Evolutionary conservation across 2,329 filamentous ascomycete species (phyloP), one percentile per base, ranked within the genome.

Genomic region (Erysiphe pulchra): DNA sequence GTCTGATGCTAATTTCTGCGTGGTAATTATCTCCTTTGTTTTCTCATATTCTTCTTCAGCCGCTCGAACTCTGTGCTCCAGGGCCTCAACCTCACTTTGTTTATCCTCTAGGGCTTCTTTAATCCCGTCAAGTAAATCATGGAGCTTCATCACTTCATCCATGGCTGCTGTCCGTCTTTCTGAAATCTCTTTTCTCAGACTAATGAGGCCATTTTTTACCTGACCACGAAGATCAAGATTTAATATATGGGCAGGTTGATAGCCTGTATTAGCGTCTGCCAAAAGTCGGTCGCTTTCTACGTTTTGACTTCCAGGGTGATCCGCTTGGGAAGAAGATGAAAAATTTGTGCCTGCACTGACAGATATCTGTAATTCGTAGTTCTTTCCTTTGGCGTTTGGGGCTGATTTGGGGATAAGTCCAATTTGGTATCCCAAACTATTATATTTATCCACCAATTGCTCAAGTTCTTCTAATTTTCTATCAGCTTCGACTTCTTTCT

Each of bases 31-130:
- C 67, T 94, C 90, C 57, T 87, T 87, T 17, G 84, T 86, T 62
- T 83, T 85, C 57, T 94, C 85, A 58, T 93, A 92, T 59, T 94
- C 86, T 56, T 92, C 83, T 59, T 92, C 81, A 0, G 87, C 86
- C 16, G 82, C 82, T 32, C 82, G 75, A 41, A 92, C 81, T 39
- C 81, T 75, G 61, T 95, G 87, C 53, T 87, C 81, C 14, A 98
- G 67, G 3, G 84, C 81, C 59, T 94, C 87, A 16, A 98, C 83
- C 59, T 98, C 90, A 52, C 77, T 80, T 50, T 79, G 73, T 65
- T 93, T 94, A 62, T 98, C 87, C 58, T 94, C 86, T 61, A 98
- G 90, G 14, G 86, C 85, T 62, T 98, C 92, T 60, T 90, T 90
- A 59, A 94, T 87, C 53, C 81, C 83, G 60, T 95, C 86, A 10